Conservation (phyloP, 139 green algal genomes). For the Coelastrella sp. region DNA sequence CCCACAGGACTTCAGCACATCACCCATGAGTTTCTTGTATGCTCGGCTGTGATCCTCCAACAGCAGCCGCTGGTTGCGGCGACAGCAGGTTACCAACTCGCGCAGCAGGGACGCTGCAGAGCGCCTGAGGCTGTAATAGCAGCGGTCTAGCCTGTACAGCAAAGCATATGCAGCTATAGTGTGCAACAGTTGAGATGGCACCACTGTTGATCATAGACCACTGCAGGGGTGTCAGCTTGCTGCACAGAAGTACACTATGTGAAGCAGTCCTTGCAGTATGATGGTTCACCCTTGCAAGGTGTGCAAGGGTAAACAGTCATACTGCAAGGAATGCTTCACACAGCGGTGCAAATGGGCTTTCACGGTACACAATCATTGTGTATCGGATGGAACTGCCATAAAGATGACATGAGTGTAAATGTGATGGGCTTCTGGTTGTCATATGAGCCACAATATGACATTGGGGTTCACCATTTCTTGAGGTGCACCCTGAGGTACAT, state of each 20-base stretch:
- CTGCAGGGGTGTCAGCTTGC: neutral
- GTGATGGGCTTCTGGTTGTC: neutral
- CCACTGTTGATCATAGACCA: neutral
- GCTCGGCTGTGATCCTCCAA: neutral
- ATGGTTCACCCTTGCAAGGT: neutral
- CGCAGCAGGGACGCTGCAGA: neutral
- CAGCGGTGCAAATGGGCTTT: too few species aligned
- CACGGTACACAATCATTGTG: neutral
- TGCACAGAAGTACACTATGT: neutral
- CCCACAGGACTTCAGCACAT: constrained; percentile 2
- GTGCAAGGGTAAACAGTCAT: too few species aligned
- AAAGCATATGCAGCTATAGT: neutral
- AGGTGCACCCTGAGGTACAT: neutral
- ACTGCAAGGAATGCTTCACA: neutral
- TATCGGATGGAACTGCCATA: neutral
- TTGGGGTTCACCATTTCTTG: neutral
- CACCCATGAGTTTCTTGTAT: neutral
- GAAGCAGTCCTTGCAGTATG: neutral
- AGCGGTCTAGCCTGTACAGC: neutral
- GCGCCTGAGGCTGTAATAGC: constrained; percentile 5
- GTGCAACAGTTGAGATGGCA: neutral
- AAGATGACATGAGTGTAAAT: neutral
- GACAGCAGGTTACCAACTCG: constrained; percentile 25
- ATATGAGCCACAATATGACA: neutral
- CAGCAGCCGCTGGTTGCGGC: constrained; percentile 7